A percentile compares a stretch with the other conserved stretches of the same genome.
Evolutionary conservation across 495 filamentous ascomycete species (phyloP).

Genomic region (Chaetomium fimeti): DNA sequence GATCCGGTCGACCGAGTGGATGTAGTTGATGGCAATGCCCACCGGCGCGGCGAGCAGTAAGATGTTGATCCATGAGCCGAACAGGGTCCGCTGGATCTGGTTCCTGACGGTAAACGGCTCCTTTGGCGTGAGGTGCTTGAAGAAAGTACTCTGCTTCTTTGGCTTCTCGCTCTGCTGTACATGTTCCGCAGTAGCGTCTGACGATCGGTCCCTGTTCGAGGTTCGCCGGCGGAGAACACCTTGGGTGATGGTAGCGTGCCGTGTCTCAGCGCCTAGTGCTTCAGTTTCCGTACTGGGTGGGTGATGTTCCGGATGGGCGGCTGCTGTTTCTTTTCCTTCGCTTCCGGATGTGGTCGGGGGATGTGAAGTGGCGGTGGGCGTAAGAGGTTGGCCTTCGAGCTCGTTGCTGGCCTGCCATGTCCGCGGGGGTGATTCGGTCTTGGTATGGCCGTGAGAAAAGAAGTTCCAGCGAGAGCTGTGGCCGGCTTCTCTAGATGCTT

Average conservation of each 20-base stretch:
- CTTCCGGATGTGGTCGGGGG: not conserved
- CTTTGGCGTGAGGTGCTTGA: conserved; percentile 47
- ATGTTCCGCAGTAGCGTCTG: not conserved
- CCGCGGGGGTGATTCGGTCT: not conserved
- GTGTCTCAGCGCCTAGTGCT: not conserved
- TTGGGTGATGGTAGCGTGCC: conserved; percentile 2
- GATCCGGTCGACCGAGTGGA: conserved; percentile 52
- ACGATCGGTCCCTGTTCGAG: not conserved
- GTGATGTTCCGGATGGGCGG: not conserved
- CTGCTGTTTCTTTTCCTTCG: not conserved
- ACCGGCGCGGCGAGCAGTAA: conserved; percentile 74
- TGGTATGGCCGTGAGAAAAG: conserved; percentile 7
- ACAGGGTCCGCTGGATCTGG: conserved; percentile 67
- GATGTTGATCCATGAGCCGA: conserved; percentile 83
- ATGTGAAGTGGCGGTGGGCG: conserved; percentile 3
- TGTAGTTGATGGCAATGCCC: conserved; percentile 71
- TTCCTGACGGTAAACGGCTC: conserved; percentile 62
- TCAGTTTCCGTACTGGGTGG: not conserved
- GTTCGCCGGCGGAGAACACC: conserved; percentile 14
- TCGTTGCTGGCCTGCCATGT: conserved; percentile 8
- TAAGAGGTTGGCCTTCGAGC: conserved; percentile 15
- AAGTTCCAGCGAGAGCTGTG: not conserved
- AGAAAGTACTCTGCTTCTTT: conserved; percentile 38
- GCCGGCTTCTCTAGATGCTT: conserved; percentile 14
- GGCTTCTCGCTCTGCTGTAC: conserved; percentile 29